A percentile compares a stretch with the other conserved stretches of the same genome.
Evolutionary conservation across 2,329 filamentous ascomycete species (phyloP).

Genomic region (Davidsoniella virescens): DNA sequence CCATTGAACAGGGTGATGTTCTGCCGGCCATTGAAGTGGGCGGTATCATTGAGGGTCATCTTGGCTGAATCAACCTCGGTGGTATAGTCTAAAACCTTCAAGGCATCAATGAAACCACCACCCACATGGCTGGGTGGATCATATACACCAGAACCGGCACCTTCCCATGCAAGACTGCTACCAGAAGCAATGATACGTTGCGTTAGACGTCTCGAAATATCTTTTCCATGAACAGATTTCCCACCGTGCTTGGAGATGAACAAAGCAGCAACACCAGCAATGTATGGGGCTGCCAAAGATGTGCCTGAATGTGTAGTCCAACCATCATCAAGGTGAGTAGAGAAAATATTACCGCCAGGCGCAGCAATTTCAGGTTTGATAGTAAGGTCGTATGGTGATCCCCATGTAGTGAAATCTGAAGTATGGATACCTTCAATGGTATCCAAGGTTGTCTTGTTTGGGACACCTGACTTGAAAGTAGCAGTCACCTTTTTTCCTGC

Average conservation of each 20-base stretch:
- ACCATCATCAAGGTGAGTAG: slow-evolving; percentile 24
- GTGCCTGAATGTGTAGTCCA: slow-evolving; percentile 36
- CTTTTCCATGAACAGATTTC: slow-evolving; percentile 19
- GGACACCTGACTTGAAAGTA: slow-evolving; percentile 14
- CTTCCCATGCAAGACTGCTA: slow-evolving; percentile 2
- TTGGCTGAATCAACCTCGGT: slow-evolving; percentile 25
- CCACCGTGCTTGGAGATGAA: slow-evolving; percentile 27
- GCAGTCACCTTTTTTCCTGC: slow-evolving; percentile 22
- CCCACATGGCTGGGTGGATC: slow-evolving; percentile 23
- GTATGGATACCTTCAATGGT: background rate
- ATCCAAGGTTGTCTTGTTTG: slow-evolving; percentile 8
- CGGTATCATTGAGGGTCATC: slow-evolving; percentile 33
- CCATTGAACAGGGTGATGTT: slow-evolving; percentile 27
- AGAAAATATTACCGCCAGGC: slow-evolving; percentile 33
- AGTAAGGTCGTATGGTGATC: slow-evolving; percentile 26
- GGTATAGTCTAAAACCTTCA: slow-evolving; percentile 26
- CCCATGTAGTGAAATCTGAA: background rate
- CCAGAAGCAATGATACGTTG: slow-evolving; percentile 9
- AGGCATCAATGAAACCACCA: slow-evolving; percentile 30
- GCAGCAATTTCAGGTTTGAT: slow-evolving; percentile 34
- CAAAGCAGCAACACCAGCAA: slow-evolving; percentile 33
- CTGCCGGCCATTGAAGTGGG: slow-evolving; percentile 24
- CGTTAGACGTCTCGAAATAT: background rate
- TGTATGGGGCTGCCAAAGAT: slow-evolving; percentile 38
- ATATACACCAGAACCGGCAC: slow-evolving; percentile 17